A percentile compares a stretch with the other conserved stretches of the same genome.
Conservation (phyloP, 129 eudicot species). For the Flaveria linearis region DNA sequence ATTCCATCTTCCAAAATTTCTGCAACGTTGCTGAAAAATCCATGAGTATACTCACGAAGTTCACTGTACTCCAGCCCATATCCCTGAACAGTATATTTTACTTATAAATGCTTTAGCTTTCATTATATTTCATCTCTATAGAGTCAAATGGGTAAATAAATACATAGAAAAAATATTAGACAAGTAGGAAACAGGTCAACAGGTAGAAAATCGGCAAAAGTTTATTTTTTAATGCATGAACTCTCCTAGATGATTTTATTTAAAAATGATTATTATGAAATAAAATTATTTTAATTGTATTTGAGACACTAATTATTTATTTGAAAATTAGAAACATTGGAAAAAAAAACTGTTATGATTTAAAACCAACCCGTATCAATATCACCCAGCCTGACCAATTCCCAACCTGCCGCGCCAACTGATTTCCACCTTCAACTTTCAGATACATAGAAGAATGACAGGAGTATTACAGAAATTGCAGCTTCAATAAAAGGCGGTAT, state of each 20-base stretch:
- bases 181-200: neutral
- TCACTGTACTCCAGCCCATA: slow-evolving; percentile 89
- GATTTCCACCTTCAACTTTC: slow-evolving; percentile 13
- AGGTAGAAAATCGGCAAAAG: neutral
- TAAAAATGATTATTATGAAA: neutral
- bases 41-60: slow-evolving; percentile 97
- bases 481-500: slow-evolving; percentile 95
- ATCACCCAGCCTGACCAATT: neutral
- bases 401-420: neutral
- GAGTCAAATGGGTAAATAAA: neutral
- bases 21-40: slow-evolving; percentile 92
- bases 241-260: neutral
- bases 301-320: neutral
- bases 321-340: neutral
- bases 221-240: neutral
- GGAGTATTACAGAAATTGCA: slow-evolving; percentile 67
- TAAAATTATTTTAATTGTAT: neutral
- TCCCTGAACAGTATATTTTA: slow-evolving; percentile 53
- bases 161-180: neutral
- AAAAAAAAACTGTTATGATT: neutral
- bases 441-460: slow-evolving; percentile 14
- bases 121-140: neutral
- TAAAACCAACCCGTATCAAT: neutral
- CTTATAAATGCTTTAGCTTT: neutral
- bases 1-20: slow-evolving; percentile 90